phyloP scores from a whole-genome alignment of 345 rosid genomes.

The Syzygium oleosum region DNA sequence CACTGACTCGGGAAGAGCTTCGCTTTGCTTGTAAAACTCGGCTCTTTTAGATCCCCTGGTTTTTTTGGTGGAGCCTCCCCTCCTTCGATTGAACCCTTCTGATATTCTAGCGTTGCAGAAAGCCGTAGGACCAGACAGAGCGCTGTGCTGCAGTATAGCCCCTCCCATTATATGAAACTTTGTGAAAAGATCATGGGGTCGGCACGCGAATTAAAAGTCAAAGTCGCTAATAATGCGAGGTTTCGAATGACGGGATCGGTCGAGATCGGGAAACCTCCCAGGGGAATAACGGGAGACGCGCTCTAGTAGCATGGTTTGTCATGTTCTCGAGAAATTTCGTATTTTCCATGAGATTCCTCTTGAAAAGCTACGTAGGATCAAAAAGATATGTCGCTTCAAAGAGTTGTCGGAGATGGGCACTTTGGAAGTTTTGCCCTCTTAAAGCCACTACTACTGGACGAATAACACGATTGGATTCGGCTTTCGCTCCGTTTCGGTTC shows the following conservation, averaged over 20 bases:
- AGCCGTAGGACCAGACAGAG: not conserved
- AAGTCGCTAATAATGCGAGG: not conserved
- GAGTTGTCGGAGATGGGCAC: too few relatives aligned
- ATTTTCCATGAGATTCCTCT: too few relatives aligned
- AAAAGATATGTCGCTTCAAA: too few relatives aligned
- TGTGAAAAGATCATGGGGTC: not conserved
- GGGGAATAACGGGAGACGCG: too few relatives aligned
- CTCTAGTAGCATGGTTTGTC: too few relatives aligned
- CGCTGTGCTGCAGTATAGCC: not conserved
- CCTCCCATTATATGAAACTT: not conserved
- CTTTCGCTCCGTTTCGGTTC: not conserved
- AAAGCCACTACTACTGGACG: too few relatives aligned
- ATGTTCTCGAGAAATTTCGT: too few relatives aligned
- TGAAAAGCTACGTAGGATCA: too few relatives aligned
- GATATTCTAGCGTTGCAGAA: not conserved
- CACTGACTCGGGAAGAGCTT: not conserved
- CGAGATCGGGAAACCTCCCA: not conserved
- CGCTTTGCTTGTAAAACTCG: not conserved
- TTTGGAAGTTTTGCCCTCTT: too few relatives aligned
- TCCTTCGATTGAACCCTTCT: not conserved
- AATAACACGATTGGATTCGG: not conserved
- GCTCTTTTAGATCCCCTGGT: not conserved
- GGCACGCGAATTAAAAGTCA: not conserved
- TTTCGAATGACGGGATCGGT: not conserved
- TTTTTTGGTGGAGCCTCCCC: not conserved